These are phyloP conservation scores for Pyrenochaeta sp. DNA, from an alignment of 2,329 filamentous ascomycete species.

Conservation along the genomic window DNA sequence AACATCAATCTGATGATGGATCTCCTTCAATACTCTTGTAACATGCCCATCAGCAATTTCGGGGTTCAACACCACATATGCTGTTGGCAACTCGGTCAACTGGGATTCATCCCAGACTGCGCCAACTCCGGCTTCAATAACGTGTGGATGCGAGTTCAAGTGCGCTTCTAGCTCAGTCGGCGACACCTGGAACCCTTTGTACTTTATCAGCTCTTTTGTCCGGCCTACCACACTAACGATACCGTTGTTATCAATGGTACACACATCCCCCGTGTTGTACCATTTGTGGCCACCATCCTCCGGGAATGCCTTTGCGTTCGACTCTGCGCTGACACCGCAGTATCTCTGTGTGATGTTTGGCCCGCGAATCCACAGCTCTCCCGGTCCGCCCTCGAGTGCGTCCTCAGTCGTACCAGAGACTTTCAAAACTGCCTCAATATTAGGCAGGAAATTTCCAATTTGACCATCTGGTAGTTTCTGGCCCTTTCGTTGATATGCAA, in stretches of 20 bases:
- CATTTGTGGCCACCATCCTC: conserved; percentile 62
- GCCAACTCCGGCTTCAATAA: conserved; percentile 3
- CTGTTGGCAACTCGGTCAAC: conserved; percentile 21
- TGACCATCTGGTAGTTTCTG: conserved; percentile 72
- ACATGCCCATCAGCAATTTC: conserved; percentile 8
- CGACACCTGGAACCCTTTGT: conserved; percentile 28
- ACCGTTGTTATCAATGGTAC: conserved; percentile 74
- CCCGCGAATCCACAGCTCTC: conserved; percentile 71
- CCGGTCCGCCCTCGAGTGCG: conserved; percentile 61
- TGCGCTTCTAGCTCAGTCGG: conserved; percentile 22
- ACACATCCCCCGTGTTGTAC: conserved; percentile 46
- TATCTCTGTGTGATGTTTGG: conserved; percentile 82
- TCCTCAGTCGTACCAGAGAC: conserved; percentile 63
- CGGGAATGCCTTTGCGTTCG: conserved; percentile 73
- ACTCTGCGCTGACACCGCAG: conserved; percentile 69
- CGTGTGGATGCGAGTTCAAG: conserved; percentile 19
- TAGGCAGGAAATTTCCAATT: conserved; percentile 59
- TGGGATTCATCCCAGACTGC: conserved; percentile 16
- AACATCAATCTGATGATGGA: conserved; percentile 14
- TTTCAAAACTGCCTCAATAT: conserved; percentile 77
- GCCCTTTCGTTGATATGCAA: conserved; percentile 49
- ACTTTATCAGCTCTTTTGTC: conserved; percentile 36
- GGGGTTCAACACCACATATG: conserved; percentile 21
- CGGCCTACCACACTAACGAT: conserved; percentile 89
- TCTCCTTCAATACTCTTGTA: background rate